Evolutionary conservation across 768 basidiomycete species (phyloP).

Genomic region (Boletus rubropictus): DNA sequence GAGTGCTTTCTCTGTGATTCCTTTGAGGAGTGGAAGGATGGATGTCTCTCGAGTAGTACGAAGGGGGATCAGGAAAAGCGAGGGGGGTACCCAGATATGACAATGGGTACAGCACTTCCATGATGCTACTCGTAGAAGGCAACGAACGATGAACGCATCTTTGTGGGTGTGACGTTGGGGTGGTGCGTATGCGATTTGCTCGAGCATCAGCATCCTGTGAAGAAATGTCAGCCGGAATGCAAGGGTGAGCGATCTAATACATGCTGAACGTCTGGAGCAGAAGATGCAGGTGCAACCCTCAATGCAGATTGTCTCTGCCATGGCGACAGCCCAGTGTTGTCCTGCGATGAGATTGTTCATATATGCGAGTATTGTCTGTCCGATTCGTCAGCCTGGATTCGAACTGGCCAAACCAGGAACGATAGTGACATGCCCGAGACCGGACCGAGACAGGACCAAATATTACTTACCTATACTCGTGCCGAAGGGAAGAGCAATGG

Average conservation of each 20-base stretch:
- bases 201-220: constrained; percentile 8
- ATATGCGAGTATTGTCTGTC: background rate
- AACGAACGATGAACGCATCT: constrained; percentile 5
- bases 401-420: background rate
- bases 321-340: constrained; percentile 13
- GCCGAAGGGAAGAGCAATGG: background rate
- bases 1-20: background rate
- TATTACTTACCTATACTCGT: background rate
- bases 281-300: constrained; percentile 8
- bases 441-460: constrained; percentile 2
- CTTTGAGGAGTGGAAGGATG: background rate
- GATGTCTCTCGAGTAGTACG: constrained; percentile 9
- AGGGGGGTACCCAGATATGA: constrained; percentile 13
- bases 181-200: background rate
- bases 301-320: constrained; percentile 6
- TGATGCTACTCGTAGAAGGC: constrained; percentile 19
- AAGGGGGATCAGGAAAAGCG: constrained; percentile 16
- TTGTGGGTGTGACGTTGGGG: constrained; percentile 4
- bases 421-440: background rate
- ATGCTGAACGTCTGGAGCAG: constrained; percentile 6
- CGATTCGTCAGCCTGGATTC: constrained; percentile 1
- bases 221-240: constrained; percentile 1
- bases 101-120: constrained; percentile 23
- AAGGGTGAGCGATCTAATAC: background rate
- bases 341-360: background rate